phyloP scores from a whole-genome alignment of 345 rosid species.

The Conringia planisiliqua region DNA sequence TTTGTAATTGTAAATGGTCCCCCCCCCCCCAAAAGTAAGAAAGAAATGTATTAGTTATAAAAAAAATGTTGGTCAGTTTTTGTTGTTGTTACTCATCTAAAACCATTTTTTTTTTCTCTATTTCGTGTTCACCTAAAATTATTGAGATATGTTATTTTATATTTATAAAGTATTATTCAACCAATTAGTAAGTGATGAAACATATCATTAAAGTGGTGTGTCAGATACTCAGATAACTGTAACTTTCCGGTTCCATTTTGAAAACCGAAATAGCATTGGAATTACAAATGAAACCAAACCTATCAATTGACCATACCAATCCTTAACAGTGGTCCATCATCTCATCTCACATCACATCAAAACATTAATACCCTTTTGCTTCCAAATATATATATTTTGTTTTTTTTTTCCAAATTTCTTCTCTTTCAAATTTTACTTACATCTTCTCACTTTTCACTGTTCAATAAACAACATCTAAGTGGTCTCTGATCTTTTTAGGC shows the following conservation, averaged over 20 bases:
- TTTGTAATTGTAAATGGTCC: too few relatives aligned
- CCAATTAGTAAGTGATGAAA: too few relatives aligned
- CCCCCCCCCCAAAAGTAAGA: too few relatives aligned
- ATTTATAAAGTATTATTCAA: too few relatives aligned
- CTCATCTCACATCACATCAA: constrained; percentile 23
- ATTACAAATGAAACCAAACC: constrained; percentile 17
- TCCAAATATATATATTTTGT: too few relatives aligned
- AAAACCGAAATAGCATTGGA: constrained; percentile 18
- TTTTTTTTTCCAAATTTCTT: neutral
- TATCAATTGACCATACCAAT: constrained; percentile 26
- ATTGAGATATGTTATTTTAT: too few relatives aligned
- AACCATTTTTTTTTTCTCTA: too few relatives aligned
- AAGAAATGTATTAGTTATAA: too few relatives aligned
- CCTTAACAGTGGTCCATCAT: constrained; percentile 28
- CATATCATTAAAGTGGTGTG: neutral
- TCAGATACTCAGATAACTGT: neutral
- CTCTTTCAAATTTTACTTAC: constrained; percentile 5
- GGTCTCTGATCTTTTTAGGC: constrained; percentile 20
- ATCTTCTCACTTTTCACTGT: constrained; percentile 19
- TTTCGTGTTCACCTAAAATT: too few relatives aligned
- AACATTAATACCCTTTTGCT: constrained; percentile 28
- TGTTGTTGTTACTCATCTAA: too few relatives aligned
- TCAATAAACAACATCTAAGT: constrained; percentile 14
- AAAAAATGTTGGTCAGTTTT: too few relatives aligned
- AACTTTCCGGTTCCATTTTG: neutral